phyloP scores from a whole-genome alignment of 73 alveolate genomes.

The Blepharisma stoltei region DNA sequence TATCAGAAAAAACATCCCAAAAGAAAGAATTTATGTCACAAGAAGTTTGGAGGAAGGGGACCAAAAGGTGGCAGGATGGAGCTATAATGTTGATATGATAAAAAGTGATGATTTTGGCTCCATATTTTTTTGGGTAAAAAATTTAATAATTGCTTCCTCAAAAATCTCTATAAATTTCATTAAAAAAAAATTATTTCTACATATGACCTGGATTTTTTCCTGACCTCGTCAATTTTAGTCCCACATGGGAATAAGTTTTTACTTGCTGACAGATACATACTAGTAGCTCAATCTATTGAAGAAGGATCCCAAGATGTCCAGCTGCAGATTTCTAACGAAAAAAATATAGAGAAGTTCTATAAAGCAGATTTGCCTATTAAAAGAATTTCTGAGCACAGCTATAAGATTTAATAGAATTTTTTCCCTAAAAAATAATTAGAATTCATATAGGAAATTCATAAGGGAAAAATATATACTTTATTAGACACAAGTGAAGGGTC shows the following conservation, averaged over 20 bases:
- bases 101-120: slow-evolving; percentile 83
- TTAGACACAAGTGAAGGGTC: slow-evolving; percentile 48
- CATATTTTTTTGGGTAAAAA: too few relatives aligned
- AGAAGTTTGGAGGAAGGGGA: slow-evolving; percentile 41
- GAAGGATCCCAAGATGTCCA: slow-evolving; percentile 57
- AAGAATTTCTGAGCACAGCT: slow-evolving; percentile 47
- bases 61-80: slow-evolving; percentile 39
- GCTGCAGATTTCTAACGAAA: slow-evolving; percentile 52
- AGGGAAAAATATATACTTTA: too few relatives aligned
- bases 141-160: too few relatives aligned
- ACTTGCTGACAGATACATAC: slow-evolving; percentile 65
- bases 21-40: slow-evolving; percentile 52
- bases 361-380: slow-evolving; percentile 64
- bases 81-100: slow-evolving; percentile 47
- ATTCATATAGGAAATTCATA: too few relatives aligned
- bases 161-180: too few relatives aligned
- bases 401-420: too few relatives aligned
- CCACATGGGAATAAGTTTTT: slow-evolving; percentile 77
- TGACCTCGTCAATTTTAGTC: slow-evolving; percentile 54
- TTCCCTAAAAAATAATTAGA: too few relatives aligned
- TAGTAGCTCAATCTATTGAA: slow-evolving; percentile 71
- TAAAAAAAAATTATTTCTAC: too few relatives aligned
- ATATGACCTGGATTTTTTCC: too few relatives aligned
- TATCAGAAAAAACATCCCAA: slow-evolving; percentile 35
- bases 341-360: slow-evolving; percentile 48